Evolutionary conservation across 805 yeast species (phyloP).

Genomic region (Monosporozyma siamensis): DNA sequence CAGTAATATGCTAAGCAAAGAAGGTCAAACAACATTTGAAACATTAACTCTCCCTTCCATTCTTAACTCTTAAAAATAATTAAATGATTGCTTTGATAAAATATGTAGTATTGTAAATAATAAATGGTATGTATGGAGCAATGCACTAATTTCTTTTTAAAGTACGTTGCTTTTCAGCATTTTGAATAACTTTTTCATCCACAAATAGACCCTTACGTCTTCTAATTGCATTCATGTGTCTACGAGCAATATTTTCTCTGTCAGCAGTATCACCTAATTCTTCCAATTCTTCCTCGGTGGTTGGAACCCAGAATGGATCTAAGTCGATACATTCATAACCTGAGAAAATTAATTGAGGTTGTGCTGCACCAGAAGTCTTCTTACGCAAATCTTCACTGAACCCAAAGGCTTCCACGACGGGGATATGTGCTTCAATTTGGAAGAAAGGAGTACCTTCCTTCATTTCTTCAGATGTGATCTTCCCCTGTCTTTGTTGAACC

Average conservation of each 20-base stretch:
- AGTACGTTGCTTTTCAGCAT: slow-evolving; percentile 91
- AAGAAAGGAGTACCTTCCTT: slow-evolving; percentile 98
- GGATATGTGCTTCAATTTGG: slow-evolving; percentile 73
- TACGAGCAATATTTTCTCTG: slow-evolving; percentile 80
- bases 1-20: too few species aligned
- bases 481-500: slow-evolving; percentile 80
- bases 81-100: too few species aligned
- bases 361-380: slow-evolving; percentile 92
- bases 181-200: slow-evolving; percentile 81
- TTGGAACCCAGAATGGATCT: slow-evolving; percentile 99
- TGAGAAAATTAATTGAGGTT: slow-evolving; percentile 85
- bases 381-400: slow-evolving; percentile 91
- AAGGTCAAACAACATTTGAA: too few species aligned
- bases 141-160: slow-evolving; percentile 62
- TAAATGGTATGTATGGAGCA: too few species aligned
- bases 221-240: slow-evolving; percentile 74
- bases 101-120: too few species aligned
- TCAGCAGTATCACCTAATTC: slow-evolving; percentile 90
- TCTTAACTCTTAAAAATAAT: too few species aligned
- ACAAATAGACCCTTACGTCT: slow-evolving; percentile 81
- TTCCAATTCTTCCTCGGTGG: slow-evolving; percentile 92
- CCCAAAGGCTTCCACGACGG: slow-evolving; percentile 95
- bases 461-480: slow-evolving; percentile 83
- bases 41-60: too few species aligned
- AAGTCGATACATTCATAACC: slow-evolving; percentile 81